Evolutionary conservation across 1,139 yeast genomes (phyloP), one percentile per base, ranked within the genome.

Genomic region (Saccharomyces hybrid): DNA sequence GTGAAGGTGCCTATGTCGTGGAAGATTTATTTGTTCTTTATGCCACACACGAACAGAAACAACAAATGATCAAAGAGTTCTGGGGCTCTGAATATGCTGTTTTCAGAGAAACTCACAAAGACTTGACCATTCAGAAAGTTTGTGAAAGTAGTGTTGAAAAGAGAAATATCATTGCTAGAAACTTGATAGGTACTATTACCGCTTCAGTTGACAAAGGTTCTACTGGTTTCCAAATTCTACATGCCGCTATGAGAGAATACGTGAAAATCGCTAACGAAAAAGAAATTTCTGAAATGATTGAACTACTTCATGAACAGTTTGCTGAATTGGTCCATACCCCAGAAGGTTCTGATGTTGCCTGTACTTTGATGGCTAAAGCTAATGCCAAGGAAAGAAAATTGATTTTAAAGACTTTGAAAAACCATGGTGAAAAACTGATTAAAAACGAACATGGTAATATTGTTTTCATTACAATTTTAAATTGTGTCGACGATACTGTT

Each of bases 1-100:
- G 86, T 73, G 98, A 93, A 77, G 99, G 98, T 73, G 98, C 98
- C n/a, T 90, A 93, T 66, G 98, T 93, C 46, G 91, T 91, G 60
- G 98, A 93, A 73, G 99, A 93, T 76, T 79, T 90, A 64, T 93
- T 78, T 69, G 88, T 90, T 29, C 82, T 90, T 60, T 93, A 91
- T 71, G 82, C 96, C 4, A 83, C 90, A 29, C 80, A 85, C 47
- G 88, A 84, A 58, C 98, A 93, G 73, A 88, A 82, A 71, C 81
- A 82, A 53, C 96, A 89, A 72, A 90, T 93, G 85, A 82, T 93
- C 61, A 83, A 95, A 70, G 98, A 93, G 71, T 93, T 93, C 69
- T 93, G 96, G 88, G 98, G 98, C 53, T 81, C 96, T n/a, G 96
- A 89, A 72, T 91, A 85, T 67, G 96, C 97, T 29, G 84, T 89